A percentile compares a stretch with the other conserved stretches of the same genome.
phyloP scores from a whole-genome alignment of 768 basidiomycete genomes.

The Boletus sp. region DNA sequence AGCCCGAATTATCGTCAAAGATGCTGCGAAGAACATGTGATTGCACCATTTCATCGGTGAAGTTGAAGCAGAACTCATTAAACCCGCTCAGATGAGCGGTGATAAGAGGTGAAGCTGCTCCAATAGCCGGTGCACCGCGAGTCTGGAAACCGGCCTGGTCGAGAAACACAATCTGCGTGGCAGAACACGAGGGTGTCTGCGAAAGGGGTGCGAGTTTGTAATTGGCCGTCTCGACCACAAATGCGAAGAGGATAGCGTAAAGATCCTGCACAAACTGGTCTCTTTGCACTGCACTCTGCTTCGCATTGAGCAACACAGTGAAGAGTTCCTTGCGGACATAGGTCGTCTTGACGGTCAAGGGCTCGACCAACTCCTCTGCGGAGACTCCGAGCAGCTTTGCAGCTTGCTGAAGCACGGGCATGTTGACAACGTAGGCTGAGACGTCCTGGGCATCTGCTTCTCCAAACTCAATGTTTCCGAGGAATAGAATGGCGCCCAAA shows the following conservation, averaged over 20 bases:
- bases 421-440: slow-evolving; percentile 47
- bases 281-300: slow-evolving; percentile 50
- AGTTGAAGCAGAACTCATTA: slow-evolving; percentile 61
- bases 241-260: slow-evolving; percentile 62
- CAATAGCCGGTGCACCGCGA: slow-evolving; percentile 41
- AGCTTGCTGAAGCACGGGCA: slow-evolving; percentile 45
- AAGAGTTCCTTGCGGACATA: slow-evolving; percentile 59
- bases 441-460: slow-evolving; percentile 55
- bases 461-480: slow-evolving; percentile 57
- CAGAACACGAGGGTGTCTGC: slow-evolving; percentile 36
- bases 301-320: slow-evolving; percentile 50
- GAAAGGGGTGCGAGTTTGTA: slow-evolving; percentile 49
- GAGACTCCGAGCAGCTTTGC: slow-evolving; percentile 50
- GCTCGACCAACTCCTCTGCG: slow-evolving; percentile 50
- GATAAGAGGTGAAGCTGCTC: slow-evolving; percentile 48
- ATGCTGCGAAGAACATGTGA: slow-evolving; percentile 50
- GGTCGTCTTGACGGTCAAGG: slow-evolving; percentile 53
- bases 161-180: slow-evolving; percentile 49
- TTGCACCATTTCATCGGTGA: slow-evolving; percentile 56
- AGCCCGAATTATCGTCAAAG: slow-evolving; percentile 49
- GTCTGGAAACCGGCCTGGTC: slow-evolving; percentile 59
- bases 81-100: slow-evolving; percentile 55
- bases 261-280: slow-evolving; percentile 55
- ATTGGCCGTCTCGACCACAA: slow-evolving; percentile 61
- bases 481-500: slow-evolving; percentile 50